Percentiles rank a stretch among this genome's conserved stretches.
These are phyloP conservation scores for Phytophthora quininea DNA, from an alignment of 352 stramenopile genomes.

Conservation along the genomic window DNA sequence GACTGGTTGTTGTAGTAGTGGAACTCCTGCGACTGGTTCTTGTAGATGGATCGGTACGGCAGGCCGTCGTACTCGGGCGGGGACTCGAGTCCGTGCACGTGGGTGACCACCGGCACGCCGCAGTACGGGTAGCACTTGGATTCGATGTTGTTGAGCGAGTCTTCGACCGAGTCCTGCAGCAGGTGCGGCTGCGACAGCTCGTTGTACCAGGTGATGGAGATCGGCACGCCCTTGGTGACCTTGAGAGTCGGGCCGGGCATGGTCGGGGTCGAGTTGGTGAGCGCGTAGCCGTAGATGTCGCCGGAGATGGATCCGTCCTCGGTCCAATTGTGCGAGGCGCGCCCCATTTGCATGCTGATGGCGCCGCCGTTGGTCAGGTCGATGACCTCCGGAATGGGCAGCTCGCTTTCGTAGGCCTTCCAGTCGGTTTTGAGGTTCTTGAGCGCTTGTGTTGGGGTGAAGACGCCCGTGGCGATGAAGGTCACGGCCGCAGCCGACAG, in stretches of 20 bases:
- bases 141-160: slow-evolving; percentile 43
- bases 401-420: slow-evolving; percentile 29
- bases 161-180: slow-evolving; percentile 56
- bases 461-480: slow-evolving; percentile 12
- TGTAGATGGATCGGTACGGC: slow-evolving; percentile 62
- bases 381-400: slow-evolving; percentile 40
- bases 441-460: slow-evolving; percentile 13
- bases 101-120: slow-evolving; percentile 59
- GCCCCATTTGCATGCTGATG: slow-evolving; percentile 39
- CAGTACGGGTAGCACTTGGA: slow-evolving; percentile 74
- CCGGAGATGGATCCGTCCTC: slow-evolving; percentile 42
- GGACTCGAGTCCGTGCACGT: slow-evolving; percentile 74
- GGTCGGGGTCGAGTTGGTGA: slow-evolving; percentile 43
- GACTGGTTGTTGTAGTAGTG: slow-evolving; percentile 77
- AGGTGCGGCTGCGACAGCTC: slow-evolving; percentile 52
- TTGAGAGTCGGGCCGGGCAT: slow-evolving; percentile 60
- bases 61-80: slow-evolving; percentile 68
- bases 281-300: slow-evolving; percentile 54
- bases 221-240: slow-evolving; percentile 46
- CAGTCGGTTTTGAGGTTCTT: slow-evolving; percentile 36
- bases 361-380: slow-evolving; percentile 36
- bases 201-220: slow-evolving; percentile 63
- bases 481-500: slow-evolving; percentile 20
- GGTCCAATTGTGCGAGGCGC: slow-evolving; percentile 49
- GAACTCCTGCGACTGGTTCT: slow-evolving; percentile 63